Evolutionary conservation across 106 monocot species (phyloP), one percentile per base, ranked within the genome.

Genomic region (Amphibolis antarctica): DNA sequence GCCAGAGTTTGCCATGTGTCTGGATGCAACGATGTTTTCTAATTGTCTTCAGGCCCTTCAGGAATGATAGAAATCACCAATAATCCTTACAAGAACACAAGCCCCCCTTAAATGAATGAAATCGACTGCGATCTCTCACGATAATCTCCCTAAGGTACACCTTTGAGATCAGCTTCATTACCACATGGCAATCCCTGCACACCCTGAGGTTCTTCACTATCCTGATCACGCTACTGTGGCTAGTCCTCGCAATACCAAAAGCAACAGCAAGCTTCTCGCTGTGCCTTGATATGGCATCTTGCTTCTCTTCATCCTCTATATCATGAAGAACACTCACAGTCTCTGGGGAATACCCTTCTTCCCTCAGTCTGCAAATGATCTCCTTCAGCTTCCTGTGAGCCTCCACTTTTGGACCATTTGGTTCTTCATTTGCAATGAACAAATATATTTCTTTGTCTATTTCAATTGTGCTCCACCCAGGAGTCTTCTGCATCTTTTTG

Each of bases 231-330:
- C 63, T 68, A 12, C 59, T 65, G 30, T 5, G 62, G n/a, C 45
- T 22, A 5, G 55, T 59, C 31, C 78, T 78, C 4, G 78, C 72
- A 17, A 85, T 29, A 4, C 78, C 81, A 19, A 81, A 81, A 28
- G 81, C 85, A 72, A 85, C 81, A 3, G 85, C 85, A 53, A 85
- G 76, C 76, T 86, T 86, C 76, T 82, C 81, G 28, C 85, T 81
- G 29, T 86, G 86, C 60, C 61, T 66, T 36, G 36, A 54, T 17
- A 86, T 65, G 0, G 74, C 59, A 28, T 70, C 53, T 20, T 82
- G 52, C 63, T 82, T 82, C 68, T 86, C 82, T 25, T 86, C 81
- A 25, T 79, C 79, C 56, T 79, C 81, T 25, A 86, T 76, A 53
- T 82, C 79, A 62, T 74, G 82, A 71, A 82, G 63, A 54, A 82